phyloP scores from a whole-genome alignment of 2,329 filamentous ascomycete genomes.

The Thelonectria rubi region DNA sequence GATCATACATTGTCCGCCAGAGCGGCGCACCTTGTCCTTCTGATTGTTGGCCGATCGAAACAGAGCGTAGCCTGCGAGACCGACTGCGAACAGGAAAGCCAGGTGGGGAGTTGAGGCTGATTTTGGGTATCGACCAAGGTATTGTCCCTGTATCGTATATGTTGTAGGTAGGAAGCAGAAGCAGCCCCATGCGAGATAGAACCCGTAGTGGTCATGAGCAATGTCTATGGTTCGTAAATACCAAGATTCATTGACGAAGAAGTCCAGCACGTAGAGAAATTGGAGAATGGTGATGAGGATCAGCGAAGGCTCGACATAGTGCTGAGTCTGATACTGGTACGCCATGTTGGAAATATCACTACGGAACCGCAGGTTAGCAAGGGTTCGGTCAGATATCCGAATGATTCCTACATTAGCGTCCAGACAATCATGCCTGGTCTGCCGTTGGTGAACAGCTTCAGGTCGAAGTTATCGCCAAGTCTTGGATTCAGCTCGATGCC shows the following conservation, averaged over 20 bases:
- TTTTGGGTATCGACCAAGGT: slow-evolving; percentile 53
- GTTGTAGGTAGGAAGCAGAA: slow-evolving; percentile 55
- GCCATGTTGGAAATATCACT: slow-evolving; percentile 44
- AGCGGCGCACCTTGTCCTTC: slow-evolving; percentile 53
- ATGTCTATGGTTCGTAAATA: slow-evolving; percentile 58
- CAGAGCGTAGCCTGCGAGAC: slow-evolving; percentile 50
- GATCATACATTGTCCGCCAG: slow-evolving; percentile 51
- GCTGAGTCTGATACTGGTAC: slow-evolving; percentile 53
- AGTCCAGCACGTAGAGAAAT: slow-evolving; percentile 56
- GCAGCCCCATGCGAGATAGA: slow-evolving; percentile 56
- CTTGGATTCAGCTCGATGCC: slow-evolving; percentile 58
- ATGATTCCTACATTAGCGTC: slow-evolving; percentile 53
- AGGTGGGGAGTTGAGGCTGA: slow-evolving; percentile 41
- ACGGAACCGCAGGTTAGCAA: slow-evolving; percentile 26
- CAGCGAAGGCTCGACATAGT: slow-evolving; percentile 48
- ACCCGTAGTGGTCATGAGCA: slow-evolving; percentile 55
- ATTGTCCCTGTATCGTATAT: slow-evolving; percentile 60
- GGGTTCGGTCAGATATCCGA: neutral
- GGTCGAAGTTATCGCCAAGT: slow-evolving; percentile 53
- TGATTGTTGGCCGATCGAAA: slow-evolving; percentile 58
- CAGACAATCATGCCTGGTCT: slow-evolving; percentile 58
- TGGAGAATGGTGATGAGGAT: slow-evolving; percentile 56
- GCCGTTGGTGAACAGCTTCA: slow-evolving; percentile 59
- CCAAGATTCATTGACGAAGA: slow-evolving; percentile 60
- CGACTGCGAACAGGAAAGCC: slow-evolving; percentile 33